These are phyloP conservation scores for Linnemannia hyalina DNA, from an alignment of 192 early-diverging fungal genomes.

Conservation along the genomic window DNA sequence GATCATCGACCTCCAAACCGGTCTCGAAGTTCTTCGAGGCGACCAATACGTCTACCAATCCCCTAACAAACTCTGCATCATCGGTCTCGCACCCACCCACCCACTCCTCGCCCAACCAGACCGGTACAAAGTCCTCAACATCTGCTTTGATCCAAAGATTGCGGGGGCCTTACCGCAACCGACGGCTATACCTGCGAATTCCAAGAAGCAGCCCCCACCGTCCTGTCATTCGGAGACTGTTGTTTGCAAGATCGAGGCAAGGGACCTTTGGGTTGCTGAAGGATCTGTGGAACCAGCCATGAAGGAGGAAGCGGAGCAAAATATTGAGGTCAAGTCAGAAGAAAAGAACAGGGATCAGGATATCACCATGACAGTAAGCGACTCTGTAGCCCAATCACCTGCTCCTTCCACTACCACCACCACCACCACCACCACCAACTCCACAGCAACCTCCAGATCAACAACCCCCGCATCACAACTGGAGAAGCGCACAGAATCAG, in stretches of 20 bases:
- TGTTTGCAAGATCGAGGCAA: conserved; percentile 42
- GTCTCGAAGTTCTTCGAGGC: conserved; percentile 26
- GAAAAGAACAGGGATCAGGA: not conserved
- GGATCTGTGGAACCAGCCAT: not conserved
- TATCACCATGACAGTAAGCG: not conserved
- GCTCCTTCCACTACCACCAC: too few relatives aligned
- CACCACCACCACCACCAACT: too few relatives aligned
- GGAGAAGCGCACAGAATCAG: conserved; percentile 14
- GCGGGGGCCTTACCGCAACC: conserved; percentile 30
- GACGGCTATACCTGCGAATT: conserved; percentile 37
- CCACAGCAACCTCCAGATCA: not conserved
- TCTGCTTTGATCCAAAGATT: conserved; percentile 38
- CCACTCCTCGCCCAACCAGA: conserved; percentile 30
- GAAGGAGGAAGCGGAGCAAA: not conserved
- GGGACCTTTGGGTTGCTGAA: conserved; percentile 20
- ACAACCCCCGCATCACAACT: not conserved
- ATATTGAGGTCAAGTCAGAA: not conserved
- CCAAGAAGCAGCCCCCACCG: conserved; percentile 44
- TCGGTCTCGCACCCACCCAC: conserved; percentile 43
- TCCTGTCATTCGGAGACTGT: conserved; percentile 43
- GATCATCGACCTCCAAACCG: conserved; percentile 43
- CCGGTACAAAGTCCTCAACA: conserved; percentile 38
- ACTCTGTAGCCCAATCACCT: not conserved
- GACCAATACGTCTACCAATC: conserved; percentile 54
- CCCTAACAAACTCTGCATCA: conserved; percentile 54